These are phyloP conservation scores for Xylaria curta DNA, from an alignment of 495 filamentous ascomycete species.

Conservation along the genomic window DNA sequence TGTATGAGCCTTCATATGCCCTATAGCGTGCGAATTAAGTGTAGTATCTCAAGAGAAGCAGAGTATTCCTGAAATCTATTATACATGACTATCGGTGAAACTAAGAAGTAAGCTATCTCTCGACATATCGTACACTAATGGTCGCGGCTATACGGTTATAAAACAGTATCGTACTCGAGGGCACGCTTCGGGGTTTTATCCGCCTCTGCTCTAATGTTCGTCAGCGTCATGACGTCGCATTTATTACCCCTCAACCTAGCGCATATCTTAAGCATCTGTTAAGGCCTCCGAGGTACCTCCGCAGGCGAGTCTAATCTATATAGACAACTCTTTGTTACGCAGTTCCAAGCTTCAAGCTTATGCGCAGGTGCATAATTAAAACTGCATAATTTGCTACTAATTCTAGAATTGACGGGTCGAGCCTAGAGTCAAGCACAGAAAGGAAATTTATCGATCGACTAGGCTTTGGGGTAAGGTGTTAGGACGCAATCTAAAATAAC, in stretches of 20 bases:
- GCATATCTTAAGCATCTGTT: background rate
- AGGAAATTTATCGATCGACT: background rate
- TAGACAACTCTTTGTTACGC: background rate
- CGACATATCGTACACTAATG: background rate
- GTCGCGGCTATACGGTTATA: background rate
- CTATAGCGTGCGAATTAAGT: background rate
- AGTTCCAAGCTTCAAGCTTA: too few species aligned
- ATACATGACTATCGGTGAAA: background rate
- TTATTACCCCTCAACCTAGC: background rate
- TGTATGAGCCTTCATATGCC: background rate
- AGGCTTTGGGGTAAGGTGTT: background rate
- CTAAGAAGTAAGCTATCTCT: background rate
- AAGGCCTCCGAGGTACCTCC: background rate
- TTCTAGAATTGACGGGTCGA: background rate
- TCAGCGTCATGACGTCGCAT: background rate
- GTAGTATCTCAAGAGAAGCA: background rate
- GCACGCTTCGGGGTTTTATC: background rate
- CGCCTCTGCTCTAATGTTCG: background rate
- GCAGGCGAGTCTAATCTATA: background rate
- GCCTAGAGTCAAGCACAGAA: background rate
- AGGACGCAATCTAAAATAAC: background rate
- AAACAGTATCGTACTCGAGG: background rate
- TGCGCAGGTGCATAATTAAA: background rate
- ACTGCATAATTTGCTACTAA: background rate
- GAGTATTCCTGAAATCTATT: background rate